phyloP scores from a whole-genome alignment of 176 grass and related monocot genomes.

The Lolium rigidum region DNA sequence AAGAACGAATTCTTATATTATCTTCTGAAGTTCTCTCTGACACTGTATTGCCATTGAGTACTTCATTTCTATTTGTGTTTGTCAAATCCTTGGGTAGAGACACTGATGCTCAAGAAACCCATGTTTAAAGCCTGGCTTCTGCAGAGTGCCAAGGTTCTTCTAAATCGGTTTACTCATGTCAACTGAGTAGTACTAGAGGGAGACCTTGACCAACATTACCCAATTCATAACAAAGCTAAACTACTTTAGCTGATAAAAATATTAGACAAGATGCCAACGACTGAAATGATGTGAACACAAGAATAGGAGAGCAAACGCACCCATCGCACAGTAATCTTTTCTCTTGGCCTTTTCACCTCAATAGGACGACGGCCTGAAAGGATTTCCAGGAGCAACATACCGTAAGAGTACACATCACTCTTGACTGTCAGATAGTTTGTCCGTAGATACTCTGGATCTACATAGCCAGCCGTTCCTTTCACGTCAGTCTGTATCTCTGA shows the following conservation, averaged over 20 bases:
- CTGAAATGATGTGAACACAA: conserved; percentile 4
- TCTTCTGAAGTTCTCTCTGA: conserved; percentile 13
- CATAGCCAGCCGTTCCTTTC: conserved; percentile 89
- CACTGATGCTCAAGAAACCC: not conserved
- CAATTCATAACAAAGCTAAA: conserved; percentile 16
- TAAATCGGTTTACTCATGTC: not conserved
- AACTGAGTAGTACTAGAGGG: not conserved
- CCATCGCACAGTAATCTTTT: conserved; percentile 95
- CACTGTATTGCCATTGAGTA: not conserved
- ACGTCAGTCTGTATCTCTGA: conserved; percentile 82
- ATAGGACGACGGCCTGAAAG: conserved; percentile 83
- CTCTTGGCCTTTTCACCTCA: conserved; percentile 68
- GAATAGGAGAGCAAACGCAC: conserved; percentile 52
- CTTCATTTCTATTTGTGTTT: not conserved
- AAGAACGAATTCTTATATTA: not conserved
- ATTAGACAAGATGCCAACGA: not conserved
- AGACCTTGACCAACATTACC: not conserved
- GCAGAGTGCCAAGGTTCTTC: not conserved
- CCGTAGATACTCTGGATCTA: conserved; percentile 92
- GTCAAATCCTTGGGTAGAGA: not conserved
- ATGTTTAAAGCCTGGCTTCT: not conserved
- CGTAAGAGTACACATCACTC: conserved; percentile 97
- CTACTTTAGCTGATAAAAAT: not conserved
- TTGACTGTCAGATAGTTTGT: conserved; percentile 76
- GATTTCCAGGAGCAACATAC: conserved; percentile 93